A percentile compares a stretch with the other conserved stretches of the same genome.
phyloP scores from a whole-genome alignment of 2,329 filamentous ascomycete genomes.

The Cladosporium colombiae region DNA sequence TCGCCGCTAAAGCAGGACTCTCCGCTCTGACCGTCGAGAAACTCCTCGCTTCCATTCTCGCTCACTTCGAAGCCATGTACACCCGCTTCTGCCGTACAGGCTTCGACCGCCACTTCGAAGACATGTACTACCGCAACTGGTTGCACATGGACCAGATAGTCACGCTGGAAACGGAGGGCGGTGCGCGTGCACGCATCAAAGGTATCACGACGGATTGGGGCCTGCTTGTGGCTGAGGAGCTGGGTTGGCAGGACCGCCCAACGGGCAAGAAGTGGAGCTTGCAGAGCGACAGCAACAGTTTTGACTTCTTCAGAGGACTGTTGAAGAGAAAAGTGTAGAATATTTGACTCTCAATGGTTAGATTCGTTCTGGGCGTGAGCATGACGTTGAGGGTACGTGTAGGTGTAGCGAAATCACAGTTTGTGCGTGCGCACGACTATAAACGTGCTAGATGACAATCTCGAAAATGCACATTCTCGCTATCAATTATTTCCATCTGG shows the following conservation, averaged over 20 bases:
- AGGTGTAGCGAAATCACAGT: not conserved
- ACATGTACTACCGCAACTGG: slow-evolving; percentile 80
- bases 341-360: not conserved
- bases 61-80: slow-evolving; percentile 77
- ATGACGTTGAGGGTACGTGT: not conserved
- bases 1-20: slow-evolving; percentile 52
- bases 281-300: slow-evolving; percentile 97
- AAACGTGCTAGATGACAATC: not conserved
- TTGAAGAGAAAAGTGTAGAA: slow-evolving; percentile 72
- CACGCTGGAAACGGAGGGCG: slow-evolving; percentile 78
- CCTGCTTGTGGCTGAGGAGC: slow-evolving; percentile 78
- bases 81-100: slow-evolving; percentile 71
- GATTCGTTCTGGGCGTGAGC: not conserved
- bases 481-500: not conserved
- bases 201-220: slow-evolving; percentile 95
- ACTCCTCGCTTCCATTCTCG: slow-evolving; percentile 78
- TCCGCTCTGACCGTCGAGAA: slow-evolving; percentile 71
- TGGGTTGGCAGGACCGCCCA: slow-evolving; percentile 68
- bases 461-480: not conserved
- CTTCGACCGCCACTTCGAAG: slow-evolving; percentile 72
- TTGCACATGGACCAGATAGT: slow-evolving; percentile 70
- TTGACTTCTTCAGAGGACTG: slow-evolving; percentile 92
- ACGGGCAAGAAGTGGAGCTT: slow-evolving; percentile 80
- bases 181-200: slow-evolving; percentile 71
- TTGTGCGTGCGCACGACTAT: not conserved